phyloP scores from a whole-genome alignment of 2,329 filamentous ascomycete genomes.

The Apiospora pterosperma region DNA sequence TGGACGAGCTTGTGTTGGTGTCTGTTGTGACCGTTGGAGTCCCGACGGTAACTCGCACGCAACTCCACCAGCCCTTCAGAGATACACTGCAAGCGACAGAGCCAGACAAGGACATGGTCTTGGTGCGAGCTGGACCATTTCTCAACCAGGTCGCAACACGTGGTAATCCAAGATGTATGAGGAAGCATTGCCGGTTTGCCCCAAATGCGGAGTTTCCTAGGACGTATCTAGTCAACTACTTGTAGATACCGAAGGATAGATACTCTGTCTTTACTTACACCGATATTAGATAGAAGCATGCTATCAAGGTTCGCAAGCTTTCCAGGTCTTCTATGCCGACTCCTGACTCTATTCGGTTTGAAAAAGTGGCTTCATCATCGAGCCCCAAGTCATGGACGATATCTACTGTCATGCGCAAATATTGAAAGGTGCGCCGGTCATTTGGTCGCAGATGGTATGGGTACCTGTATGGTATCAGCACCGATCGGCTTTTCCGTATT shows the following conservation, averaged over 20 bases:
- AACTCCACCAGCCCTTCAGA: slow-evolving; percentile 34
- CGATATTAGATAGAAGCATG: slow-evolving; percentile 40
- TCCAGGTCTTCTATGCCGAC: slow-evolving; percentile 30
- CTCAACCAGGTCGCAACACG: slow-evolving; percentile 43
- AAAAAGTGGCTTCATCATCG: slow-evolving; percentile 32
- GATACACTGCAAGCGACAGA: slow-evolving; percentile 39
- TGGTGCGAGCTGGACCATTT: slow-evolving; percentile 30
- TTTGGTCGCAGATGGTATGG: slow-evolving; percentile 52
- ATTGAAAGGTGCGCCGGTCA: slow-evolving; percentile 42
- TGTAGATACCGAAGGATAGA: not conserved
- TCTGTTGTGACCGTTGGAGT: slow-evolving; percentile 23
- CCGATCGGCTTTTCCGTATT: not conserved
- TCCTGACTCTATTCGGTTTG: not conserved
- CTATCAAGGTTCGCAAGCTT: slow-evolving; percentile 42
- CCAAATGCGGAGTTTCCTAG: not conserved
- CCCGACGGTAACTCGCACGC: slow-evolving; percentile 20
- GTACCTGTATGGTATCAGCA: slow-evolving; percentile 36
- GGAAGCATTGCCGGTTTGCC: slow-evolving; percentile 14
- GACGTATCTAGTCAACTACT: not conserved
- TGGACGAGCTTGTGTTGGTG: slow-evolving; percentile 42
- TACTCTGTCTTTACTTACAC: slow-evolving; percentile 29
- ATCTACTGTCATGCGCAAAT: slow-evolving; percentile 49
- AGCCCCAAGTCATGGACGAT: slow-evolving; percentile 48
- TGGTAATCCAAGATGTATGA: slow-evolving; percentile 40
- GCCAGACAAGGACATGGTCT: slow-evolving; percentile 41